Percentiles rank a stretch among this genome's conserved stretches.
These are phyloP conservation scores for Neolentinus lepideus DNA, from an alignment of 1,284 basidiomycete species.

Conservation along the genomic window DNA sequence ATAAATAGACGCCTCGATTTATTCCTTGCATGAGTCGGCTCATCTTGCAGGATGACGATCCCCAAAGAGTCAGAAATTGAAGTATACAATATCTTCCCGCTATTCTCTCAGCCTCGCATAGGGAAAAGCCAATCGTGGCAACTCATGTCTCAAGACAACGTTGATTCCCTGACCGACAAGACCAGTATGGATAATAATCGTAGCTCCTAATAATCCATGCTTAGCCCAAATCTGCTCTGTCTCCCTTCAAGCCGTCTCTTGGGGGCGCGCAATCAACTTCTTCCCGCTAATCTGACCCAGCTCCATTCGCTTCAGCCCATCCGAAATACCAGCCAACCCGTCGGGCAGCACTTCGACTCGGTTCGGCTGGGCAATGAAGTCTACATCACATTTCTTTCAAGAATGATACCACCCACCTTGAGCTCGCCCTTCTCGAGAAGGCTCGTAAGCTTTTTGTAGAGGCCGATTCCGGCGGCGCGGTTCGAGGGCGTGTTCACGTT, in stretches of 20 bases:
- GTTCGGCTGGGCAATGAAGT: constrained; percentile 16
- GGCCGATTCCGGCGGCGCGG: constrained; percentile 2
- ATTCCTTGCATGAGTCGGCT: too few species aligned
- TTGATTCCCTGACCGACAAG: too few species aligned
- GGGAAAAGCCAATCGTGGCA: too few species aligned
- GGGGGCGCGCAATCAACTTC: constrained; percentile 22
- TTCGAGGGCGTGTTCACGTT: background rate
- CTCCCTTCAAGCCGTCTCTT: constrained; percentile 16
- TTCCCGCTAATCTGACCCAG: constrained; percentile 17
- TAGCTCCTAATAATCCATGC: too few species aligned
- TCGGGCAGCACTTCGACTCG: constrained; percentile 19
- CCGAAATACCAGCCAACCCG: constrained; percentile 19
- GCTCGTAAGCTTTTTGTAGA: constrained; percentile 8
- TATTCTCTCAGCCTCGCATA: too few species aligned
- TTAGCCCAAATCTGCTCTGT: background rate
- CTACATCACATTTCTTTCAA: background rate
- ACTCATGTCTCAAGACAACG: too few species aligned
- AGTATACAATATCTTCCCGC: too few species aligned
- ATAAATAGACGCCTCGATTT: too few species aligned
- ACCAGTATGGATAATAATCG: too few species aligned
- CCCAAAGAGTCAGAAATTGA: too few species aligned
- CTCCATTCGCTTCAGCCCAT: constrained; percentile 17
- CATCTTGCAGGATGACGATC: too few species aligned
- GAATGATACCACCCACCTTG: constrained; percentile 6
- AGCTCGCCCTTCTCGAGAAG: constrained; percentile 7